These are phyloP conservation scores for Sporisorium graminicola DNA, from an alignment of 1,284 basidiomycete species.

Conservation along the genomic window DNA sequence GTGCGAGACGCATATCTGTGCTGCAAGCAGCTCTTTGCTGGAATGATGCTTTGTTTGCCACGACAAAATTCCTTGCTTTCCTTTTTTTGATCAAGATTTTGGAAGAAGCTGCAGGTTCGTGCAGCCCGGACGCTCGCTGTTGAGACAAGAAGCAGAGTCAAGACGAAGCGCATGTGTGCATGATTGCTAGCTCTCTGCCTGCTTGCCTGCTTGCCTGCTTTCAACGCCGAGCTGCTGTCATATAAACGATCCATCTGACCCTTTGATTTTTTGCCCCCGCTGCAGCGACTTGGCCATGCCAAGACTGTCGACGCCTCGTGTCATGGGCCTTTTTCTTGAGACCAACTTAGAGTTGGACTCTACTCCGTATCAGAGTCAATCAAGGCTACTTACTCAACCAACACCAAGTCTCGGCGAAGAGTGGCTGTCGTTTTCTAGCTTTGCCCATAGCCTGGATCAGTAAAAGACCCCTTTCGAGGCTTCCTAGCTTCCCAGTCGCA, in stretches of 20 bases:
- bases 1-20: background rate
- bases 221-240: background rate
- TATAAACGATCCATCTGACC: background rate
- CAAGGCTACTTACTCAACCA: too few species aligned
- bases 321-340: background rate
- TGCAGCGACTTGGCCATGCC: background rate
- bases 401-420: background rate
- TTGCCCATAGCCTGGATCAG: background rate
- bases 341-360: background rate
- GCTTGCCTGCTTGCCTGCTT: background rate
- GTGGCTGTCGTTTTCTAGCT: background rate
- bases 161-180: too few species aligned
- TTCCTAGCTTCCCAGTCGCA: too few species aligned
- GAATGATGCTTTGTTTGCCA: background rate
- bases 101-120: too few species aligned
- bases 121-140: too few species aligned
- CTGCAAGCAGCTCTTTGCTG: background rate
- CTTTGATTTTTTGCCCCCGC: background rate
- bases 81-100: background rate
- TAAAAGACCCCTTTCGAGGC: background rate
- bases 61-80: background rate
- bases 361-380: background rate
- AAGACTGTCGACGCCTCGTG: background rate
- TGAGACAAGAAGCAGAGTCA: too few species aligned
- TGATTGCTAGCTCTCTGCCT: too few species aligned